Conservation (phyloP, 495 filamentous ascomycete genomes). For the Xylaria flabelliformis region DNA sequence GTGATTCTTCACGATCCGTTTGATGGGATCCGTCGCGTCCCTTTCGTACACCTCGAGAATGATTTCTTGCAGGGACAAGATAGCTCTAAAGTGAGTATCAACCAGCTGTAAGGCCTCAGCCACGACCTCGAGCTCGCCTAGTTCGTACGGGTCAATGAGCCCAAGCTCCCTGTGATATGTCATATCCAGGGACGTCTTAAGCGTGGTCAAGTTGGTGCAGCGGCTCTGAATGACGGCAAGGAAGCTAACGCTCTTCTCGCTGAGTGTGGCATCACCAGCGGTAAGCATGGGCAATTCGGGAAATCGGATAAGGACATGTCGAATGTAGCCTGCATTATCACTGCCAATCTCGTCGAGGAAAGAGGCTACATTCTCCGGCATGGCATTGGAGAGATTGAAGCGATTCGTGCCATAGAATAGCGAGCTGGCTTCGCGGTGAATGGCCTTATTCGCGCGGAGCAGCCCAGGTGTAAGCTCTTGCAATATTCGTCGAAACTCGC, state of each 20-base stretch:
- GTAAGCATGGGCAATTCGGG: neutral
- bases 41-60: neutral
- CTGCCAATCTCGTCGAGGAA: neutral
- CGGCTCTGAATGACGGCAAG: neutral
- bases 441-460: neutral
- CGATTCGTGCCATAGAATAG: neutral
- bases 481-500: neutral
- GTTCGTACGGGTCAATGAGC: neutral
- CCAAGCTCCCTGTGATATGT: neutral
- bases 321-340: neutral
- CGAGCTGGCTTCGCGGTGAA: constrained; percentile 8
- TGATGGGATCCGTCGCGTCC: neutral
- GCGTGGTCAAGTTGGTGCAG: neutral
- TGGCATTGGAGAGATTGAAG: neutral
- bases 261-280: neutral
- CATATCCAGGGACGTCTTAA: neutral
- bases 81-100: neutral
- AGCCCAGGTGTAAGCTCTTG: neutral
- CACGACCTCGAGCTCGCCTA: neutral
- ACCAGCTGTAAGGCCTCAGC: neutral
- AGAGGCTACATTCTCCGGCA: neutral
- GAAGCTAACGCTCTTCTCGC: neutral
- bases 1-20: neutral
- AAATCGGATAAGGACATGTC: neutral
- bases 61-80: neutral